Evolutionary conservation across 176 grass and related monocot genomes (phyloP).

Genomic region (Triticum aestivum): DNA sequence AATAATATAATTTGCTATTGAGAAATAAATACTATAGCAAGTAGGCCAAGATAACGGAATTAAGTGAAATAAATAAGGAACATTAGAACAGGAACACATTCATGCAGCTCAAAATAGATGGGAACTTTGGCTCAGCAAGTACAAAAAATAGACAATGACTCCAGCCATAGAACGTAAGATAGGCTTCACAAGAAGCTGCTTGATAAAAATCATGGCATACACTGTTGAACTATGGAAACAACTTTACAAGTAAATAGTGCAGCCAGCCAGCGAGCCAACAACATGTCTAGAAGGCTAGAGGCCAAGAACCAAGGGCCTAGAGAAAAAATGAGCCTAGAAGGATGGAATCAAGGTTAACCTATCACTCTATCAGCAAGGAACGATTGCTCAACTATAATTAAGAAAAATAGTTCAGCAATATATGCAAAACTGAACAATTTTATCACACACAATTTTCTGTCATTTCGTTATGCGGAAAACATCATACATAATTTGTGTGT

Average conservation of each 20-base stretch:
- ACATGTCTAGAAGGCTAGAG: not conserved
- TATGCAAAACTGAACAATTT: not conserved
- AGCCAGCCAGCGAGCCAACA: not conserved
- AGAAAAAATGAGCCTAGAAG: not conserved
- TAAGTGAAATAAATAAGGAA: not conserved
- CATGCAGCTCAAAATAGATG: not conserved
- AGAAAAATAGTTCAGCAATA: not conserved
- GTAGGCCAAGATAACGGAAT: not conserved
- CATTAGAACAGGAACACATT: not conserved
- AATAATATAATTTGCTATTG: not conserved
- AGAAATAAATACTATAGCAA: not conserved
- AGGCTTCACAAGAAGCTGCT: slow-evolving; percentile 14
- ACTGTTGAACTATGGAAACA: not conserved
- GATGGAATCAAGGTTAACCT: not conserved
- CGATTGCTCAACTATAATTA: not conserved
- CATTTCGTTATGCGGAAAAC: not conserved
- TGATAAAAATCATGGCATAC: slow-evolving; percentile 23
- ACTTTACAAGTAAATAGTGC: not conserved
- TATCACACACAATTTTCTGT: not conserved
- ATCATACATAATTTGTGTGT: not conserved
- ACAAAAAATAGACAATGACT: slow-evolving; percentile 13
- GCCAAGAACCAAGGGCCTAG: not conserved
- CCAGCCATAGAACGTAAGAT: not conserved
- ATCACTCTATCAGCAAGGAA: not conserved
- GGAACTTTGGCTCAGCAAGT: not conserved